Base-by-base conservation (phyloP, 1,284 basidiomycete genomes). In the Heterobasidion parviporum region DNA sequence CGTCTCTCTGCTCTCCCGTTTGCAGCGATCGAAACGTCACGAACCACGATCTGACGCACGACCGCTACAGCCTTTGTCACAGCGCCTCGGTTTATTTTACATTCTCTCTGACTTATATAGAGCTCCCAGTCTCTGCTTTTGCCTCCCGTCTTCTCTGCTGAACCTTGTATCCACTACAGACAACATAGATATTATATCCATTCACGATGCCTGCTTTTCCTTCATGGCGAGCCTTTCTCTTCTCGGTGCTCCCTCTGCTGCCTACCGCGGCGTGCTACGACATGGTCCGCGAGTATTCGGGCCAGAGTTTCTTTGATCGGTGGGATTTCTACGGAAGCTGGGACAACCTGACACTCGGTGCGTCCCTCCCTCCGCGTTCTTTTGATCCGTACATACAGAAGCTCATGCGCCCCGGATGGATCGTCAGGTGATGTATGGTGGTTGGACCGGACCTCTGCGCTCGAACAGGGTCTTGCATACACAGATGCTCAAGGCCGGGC, bases 261-360 rank as follows among this genome's bases (percentile, higher is more conserved):
- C 49, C 49, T 8, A 43, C 7, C 6, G 54, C 55, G 15, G 33
- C 18, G 1, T 52, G 56, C 14, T 82, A 78, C 60, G 66, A 70
- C 20, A 72, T 80, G 6, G 63, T 78, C 6, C 72, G 72, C 53
- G 76, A 80, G 57, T 81, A 82, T 60, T 70, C 75, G 14, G 81
- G 82, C 4, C 49, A 63, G 16, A 71, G 67, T 8, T 87, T 86
- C 68, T 85, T 86, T 64, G 72, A 81, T 59, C 69, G 72, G 16
- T 86, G 81, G 79, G 76, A 79, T 51, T 86, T 78, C 63, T 83
- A 77, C 61, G 79, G 78, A 1, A 72, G 67, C 54, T 77, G 77
- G 56, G 83, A 85, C 60, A 82, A 85, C 59, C 75, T 82, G 46
- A 85, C 83, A 1, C 76, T 77, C 67, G 82, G 82, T 85, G 61